Base-by-base conservation (phyloP, 139 green algal species). In the Edaphochlamys debaryana region DNA sequence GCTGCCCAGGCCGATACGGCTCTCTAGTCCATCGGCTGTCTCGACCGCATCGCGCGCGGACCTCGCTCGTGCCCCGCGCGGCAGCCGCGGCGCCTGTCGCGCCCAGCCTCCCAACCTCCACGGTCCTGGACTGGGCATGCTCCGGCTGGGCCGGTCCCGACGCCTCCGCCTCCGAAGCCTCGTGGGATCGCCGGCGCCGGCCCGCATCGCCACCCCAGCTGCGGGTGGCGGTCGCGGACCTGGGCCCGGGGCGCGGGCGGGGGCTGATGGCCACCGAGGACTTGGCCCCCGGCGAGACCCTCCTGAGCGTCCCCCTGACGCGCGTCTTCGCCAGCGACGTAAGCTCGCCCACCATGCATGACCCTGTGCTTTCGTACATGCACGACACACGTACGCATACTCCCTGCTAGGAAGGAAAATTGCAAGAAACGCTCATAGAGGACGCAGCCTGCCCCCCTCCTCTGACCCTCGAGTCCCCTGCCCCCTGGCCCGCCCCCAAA, bases 91-190 rank as follows among this genome's bases (percentile, higher is more conserved):
- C n/a, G n/a, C n/a, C n/a, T n/a, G n/a, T n/a, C n/a, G n/a, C n/a
- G n/a, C n/a, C n/a, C n/a, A n/a, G n/a, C n/a, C n/a, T n/a, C n/a
- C n/a, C n/a, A n/a, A n/a, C n/a, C n/a, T n/a, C n/a, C n/a, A n/a
- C n/a, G n/a, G 60, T 99, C 45, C 96, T 98, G 89, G 94, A 98
- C 88, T 81, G 75, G 75, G 75, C 75, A 22, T 81, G 75, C 60
- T 36, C 25, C 60, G 75, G 75, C 60, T 81, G 75, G 75, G 3
- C 19, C 5, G 58, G 13, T 1, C 58, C 71, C 32, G 50, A 67
- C n/a, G n/a, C n/a, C n/a, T n/a, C n/a, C n/a, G n/a, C n/a, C n/a
- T n/a, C n/a, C n/a, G n/a, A n/a, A n/a, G n/a, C n/a, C n/a, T n/a
- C n/a, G n/a, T n/a, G n/a, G n/a, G n/a, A n/a, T n/a, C 13, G 37